Percentiles rank a stretch among this genome's conserved stretches.
Evolutionary conservation across 2,329 filamentous ascomycete genomes (phyloP).

Genomic region (Neofusicoccum laricinum): DNA sequence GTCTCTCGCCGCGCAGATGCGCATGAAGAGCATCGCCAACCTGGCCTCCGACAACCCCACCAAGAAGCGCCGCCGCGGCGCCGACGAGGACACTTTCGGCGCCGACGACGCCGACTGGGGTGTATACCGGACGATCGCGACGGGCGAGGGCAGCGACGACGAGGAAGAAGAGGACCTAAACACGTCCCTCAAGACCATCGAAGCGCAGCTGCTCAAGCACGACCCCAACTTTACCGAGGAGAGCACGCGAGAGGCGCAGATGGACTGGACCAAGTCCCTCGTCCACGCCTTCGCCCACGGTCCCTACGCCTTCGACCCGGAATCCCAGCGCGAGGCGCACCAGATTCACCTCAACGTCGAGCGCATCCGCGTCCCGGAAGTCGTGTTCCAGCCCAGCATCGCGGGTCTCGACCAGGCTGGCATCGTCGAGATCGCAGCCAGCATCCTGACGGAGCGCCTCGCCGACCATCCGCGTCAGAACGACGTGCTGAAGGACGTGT

Average conservation of each 20-base stretch:
- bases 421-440: conserved; percentile 84
- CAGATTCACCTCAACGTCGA: conserved; percentile 97
- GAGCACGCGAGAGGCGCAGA: conserved; percentile 85
- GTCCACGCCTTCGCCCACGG: conserved; percentile 89
- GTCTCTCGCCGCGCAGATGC: conserved; percentile 90
- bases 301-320: conserved; percentile 77
- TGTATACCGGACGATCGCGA: conserved; percentile 89
- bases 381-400: conserved; percentile 88
- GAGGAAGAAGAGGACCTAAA: conserved; percentile 89
- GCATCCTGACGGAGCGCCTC: conserved; percentile 83
- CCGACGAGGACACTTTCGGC: conserved; percentile 94
- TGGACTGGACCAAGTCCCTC: conserved; percentile 90
- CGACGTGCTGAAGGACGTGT: conserved; percentile 78
- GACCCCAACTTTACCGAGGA: conserved; percentile 90
- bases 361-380: conserved; percentile 88
- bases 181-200: conserved; percentile 69
- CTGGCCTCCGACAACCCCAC: conserved; percentile 82
- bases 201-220: conserved; percentile 79
- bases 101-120: conserved; percentile 98
- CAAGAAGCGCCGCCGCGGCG: conserved; percentile 80
- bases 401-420: conserved; percentile 92
- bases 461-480: conserved; percentile 55
- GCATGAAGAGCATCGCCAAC: conserved; percentile 97
- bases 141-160: conserved; percentile 76
- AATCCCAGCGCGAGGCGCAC: conserved; percentile 75